These are phyloP conservation scores for Austropuccinia psidii DNA, from an alignment of 1,284 basidiomycete species.

Conservation along the genomic window DNA sequence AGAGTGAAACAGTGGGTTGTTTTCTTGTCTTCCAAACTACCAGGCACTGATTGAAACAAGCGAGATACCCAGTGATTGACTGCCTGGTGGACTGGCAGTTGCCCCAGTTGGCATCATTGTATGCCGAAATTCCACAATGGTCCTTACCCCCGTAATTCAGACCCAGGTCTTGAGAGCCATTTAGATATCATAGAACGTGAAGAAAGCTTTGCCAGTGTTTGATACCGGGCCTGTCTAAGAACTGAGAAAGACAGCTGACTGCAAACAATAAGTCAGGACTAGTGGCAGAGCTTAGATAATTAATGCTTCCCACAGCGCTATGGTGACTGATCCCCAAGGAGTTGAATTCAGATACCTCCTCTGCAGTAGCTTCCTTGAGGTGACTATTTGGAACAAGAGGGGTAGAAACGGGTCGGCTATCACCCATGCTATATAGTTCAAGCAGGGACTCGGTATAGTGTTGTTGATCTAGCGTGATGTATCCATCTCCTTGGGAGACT, in stretches of 20 bases:
- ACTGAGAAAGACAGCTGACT: background rate
- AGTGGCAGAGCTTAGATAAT: background rate
- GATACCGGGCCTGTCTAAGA: background rate
- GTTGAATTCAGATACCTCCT: background rate
- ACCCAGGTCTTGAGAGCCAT: background rate
- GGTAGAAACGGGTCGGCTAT: background rate
- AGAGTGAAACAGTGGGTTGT: background rate
- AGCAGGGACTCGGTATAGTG: background rate
- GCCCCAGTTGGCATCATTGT: conserved; percentile 7
- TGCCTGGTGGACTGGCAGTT: background rate
- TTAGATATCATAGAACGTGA: background rate
- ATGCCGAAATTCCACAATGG: background rate
- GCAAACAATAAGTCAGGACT: background rate
- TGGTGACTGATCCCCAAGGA: background rate
- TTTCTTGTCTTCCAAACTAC: background rate
- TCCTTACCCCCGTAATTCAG: background rate
- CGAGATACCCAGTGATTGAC: background rate
- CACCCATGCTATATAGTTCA: background rate
- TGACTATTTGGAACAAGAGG: background rate
- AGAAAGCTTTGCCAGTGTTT: background rate
- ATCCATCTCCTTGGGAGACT: background rate
- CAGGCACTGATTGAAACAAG: background rate
- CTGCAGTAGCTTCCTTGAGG: background rate
- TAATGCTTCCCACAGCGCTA: background rate
- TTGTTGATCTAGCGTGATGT: background rate